A percentile compares a stretch with the other conserved stretches of the same genome.
These are phyloP conservation scores for Teunomyces panamensis DNA, from an alignment of 805 yeast species.

Conservation along the genomic window DNA sequence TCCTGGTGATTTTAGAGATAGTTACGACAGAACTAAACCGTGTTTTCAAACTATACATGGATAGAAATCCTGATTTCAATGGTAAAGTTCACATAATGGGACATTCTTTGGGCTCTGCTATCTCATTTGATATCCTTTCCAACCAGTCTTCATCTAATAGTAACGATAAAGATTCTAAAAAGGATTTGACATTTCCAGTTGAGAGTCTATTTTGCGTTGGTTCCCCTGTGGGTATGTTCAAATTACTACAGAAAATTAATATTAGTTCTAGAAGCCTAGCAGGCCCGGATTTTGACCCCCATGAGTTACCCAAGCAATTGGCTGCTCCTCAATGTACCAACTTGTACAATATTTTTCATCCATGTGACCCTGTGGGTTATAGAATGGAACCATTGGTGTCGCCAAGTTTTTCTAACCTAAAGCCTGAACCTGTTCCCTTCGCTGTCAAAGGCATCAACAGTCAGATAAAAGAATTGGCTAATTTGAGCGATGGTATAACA, in stretches of 20 bases:
- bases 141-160: slow-evolving; percentile 27
- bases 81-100: slow-evolving; percentile 84
- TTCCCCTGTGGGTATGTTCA: slow-evolving; percentile 86
- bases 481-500: slow-evolving; percentile 35
- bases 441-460: slow-evolving; percentile 47
- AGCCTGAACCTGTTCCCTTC: slow-evolving; percentile 59
- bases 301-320: slow-evolving; percentile 4
- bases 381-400: slow-evolving; percentile 81
- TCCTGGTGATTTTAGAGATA: slow-evolving; percentile 55
- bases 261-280: slow-evolving; percentile 43
- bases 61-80: slow-evolving; percentile 67
- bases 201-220: slow-evolving; percentile 79
- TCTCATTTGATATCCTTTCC: slow-evolving; percentile 74
- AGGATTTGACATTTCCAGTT: slow-evolving; percentile 60
- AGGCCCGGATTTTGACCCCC: slow-evolving; percentile 17
- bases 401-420: slow-evolving; percentile 43
- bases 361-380: slow-evolving; percentile 89
- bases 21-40: slow-evolving; percentile 65
- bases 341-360: slow-evolving; percentile 80
- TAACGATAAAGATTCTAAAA: slow-evolving; percentile 6
- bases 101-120: slow-evolving; percentile 89
- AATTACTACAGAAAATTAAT: slow-evolving; percentile 62
- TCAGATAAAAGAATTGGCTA: slow-evolving; percentile 42
- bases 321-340: slow-evolving; percentile 59
- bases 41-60: slow-evolving; percentile 54